A percentile compares a stretch with the other conserved stretches of the same genome.
Evolutionary conservation across 2,329 filamentous ascomycete species (phyloP).

Genomic region (Fusarium gaditjirri): DNA sequence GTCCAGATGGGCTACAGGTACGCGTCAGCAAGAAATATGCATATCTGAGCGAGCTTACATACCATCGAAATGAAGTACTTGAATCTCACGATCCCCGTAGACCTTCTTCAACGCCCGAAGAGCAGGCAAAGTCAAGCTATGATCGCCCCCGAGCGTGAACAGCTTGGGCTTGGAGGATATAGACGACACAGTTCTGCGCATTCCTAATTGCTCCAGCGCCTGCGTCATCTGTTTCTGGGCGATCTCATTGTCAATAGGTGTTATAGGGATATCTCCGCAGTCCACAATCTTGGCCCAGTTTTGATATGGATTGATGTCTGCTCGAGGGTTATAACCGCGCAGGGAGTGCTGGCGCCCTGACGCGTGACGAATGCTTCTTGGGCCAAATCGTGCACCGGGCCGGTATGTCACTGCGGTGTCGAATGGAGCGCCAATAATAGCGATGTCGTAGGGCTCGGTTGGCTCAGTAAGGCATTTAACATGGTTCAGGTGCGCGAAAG

Average conservation of each 20-base stretch:
- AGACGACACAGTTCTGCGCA: slow-evolving; percentile 51
- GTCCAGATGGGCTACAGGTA: slow-evolving; percentile 70
- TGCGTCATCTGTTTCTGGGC: slow-evolving; percentile 86
- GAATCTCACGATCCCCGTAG: slow-evolving; percentile 67
- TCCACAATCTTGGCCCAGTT: slow-evolving; percentile 85
- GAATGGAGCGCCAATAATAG: slow-evolving; percentile 77
- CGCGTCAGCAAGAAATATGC: not conserved
- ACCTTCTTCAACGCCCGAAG: slow-evolving; percentile 72
- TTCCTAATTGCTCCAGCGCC: slow-evolving; percentile 76
- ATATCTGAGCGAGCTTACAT: not conserved
- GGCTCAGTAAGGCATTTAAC: slow-evolving; percentile 75
- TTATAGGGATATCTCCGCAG: slow-evolving; percentile 90
- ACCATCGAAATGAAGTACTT: slow-evolving; percentile 78
- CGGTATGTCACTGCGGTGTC: slow-evolving; percentile 79
- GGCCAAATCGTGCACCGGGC: slow-evolving; percentile 77
- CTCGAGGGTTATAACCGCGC: slow-evolving; percentile 82
- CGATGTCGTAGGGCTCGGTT: slow-evolving; percentile 73
- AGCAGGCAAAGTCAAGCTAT: slow-evolving; percentile 76
- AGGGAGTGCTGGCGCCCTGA: slow-evolving; percentile 83
- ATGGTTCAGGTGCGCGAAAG: slow-evolving; percentile 78
- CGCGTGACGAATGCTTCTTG: slow-evolving; percentile 85
- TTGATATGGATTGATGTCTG: slow-evolving; percentile 83
- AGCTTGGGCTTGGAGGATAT: slow-evolving; percentile 61
- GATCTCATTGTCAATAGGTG: slow-evolving; percentile 85
- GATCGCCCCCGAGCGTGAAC: slow-evolving; percentile 79